Conservation (phyloP, 2,329 filamentous ascomycete genomes). For the Fusarium sterilihyphosum region DNA sequence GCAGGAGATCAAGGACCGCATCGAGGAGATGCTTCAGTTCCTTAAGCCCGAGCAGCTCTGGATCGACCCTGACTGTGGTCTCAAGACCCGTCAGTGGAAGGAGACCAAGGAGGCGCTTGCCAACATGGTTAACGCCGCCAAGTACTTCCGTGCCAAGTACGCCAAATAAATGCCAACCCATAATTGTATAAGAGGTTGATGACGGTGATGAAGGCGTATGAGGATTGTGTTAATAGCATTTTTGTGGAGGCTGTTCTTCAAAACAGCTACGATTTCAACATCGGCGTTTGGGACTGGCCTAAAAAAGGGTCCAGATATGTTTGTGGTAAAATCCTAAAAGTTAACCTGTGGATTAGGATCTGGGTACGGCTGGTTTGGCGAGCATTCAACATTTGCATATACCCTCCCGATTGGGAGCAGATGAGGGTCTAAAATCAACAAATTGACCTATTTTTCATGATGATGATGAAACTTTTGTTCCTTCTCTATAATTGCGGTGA, state of each 20-base stretch:
- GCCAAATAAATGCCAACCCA: conserved; percentile 59
- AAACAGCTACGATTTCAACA: conserved; percentile 66
- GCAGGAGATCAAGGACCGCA: conserved; percentile 98
- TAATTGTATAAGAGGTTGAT: conserved; percentile 30
- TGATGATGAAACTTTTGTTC: conserved; percentile 31
- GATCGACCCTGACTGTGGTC: conserved; percentile 99
- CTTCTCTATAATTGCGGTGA: background rate
- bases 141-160: conserved; percentile 94
- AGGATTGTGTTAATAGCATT: conserved; percentile 46
- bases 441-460: conserved; percentile 43
- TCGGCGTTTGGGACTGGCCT: conserved; percentile 61
- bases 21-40: conserved; percentile 97
- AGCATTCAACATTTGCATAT: conserved; percentile 55
- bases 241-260: conserved; percentile 50
- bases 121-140: conserved; percentile 99
- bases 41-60: conserved; percentile 99
- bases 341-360: conserved; percentile 47
- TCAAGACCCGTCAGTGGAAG: conserved; percentile 98
- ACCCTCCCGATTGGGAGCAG: conserved; percentile 47
- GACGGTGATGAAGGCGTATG: conserved; percentile 32
- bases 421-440: conserved; percentile 45
- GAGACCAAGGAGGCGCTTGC: conserved; percentile 96
- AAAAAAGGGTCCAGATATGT: conserved; percentile 49
- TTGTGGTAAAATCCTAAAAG: conserved; percentile 50
- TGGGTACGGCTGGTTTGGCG: conserved; percentile 47